A percentile compares a stretch with the other conserved stretches of the same genome.
phyloP scores from a whole-genome alignment of 169 alveolate genomes.

The Plasmodium falciparum region DNA sequence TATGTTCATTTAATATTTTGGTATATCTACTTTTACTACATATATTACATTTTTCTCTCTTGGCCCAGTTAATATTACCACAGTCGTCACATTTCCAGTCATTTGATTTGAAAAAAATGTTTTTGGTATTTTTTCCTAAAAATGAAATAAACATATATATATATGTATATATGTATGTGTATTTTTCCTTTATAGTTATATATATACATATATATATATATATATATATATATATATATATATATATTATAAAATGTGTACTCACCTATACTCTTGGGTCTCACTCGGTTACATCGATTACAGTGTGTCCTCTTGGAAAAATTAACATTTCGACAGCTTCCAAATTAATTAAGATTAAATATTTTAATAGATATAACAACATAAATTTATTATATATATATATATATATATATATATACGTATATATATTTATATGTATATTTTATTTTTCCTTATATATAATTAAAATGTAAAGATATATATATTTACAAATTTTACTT shows the following conservation, averaged over 20 bases:
- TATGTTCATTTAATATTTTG: conserved; percentile 24
- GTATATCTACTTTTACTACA: conserved; percentile 80
- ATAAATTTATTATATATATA: background rate
- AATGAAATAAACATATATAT: background rate
- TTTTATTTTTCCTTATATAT: background rate
- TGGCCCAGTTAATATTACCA: conserved; percentile 91
- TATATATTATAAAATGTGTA: background rate
- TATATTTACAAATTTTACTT: conserved; percentile 28
- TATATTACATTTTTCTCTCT: conserved; percentile 87
- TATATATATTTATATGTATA: conserved; percentile 2
- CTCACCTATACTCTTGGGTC: conserved; percentile 78
- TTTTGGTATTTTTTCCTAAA: conserved; percentile 33
- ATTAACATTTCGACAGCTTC: conserved; percentile 85
- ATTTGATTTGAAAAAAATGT: conserved; percentile 77
- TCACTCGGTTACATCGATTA: conserved; percentile 82
- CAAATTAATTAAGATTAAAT: conserved; percentile 25
- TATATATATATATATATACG: conserved; percentile 9
- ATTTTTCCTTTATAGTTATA: too few species aligned
- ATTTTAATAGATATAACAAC: conserved; percentile 2
- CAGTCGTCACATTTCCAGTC: conserved; percentile 91
- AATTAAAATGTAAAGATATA: background rate
- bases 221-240: background rate
- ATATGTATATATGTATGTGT: background rate
- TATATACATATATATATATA: background rate
- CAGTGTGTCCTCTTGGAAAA: conserved; percentile 87